Conservation (phyloP, 169 alveolate genomes). For the Babesia caballi region DNA sequence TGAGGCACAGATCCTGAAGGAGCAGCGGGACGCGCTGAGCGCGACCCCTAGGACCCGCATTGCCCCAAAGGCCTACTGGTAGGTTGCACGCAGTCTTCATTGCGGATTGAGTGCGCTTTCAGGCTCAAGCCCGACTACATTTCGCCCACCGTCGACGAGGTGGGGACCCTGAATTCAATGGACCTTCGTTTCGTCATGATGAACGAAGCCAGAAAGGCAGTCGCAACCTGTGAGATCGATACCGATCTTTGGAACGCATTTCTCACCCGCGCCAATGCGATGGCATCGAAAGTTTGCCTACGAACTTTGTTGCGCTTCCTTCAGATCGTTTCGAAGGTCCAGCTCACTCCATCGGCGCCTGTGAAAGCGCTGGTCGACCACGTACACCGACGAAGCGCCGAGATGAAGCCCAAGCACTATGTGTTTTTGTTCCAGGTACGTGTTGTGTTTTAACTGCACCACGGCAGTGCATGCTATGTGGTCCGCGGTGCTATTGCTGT, state of each 20-base stretch:
- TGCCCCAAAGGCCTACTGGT: constrained; percentile 58
- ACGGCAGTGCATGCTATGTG: too few species aligned
- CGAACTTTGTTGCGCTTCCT: constrained; percentile 68
- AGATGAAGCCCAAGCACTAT: constrained; percentile 78
- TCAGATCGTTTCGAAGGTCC: constrained; percentile 66
- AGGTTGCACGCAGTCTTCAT: background rate
- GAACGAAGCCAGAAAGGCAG: constrained; percentile 50
- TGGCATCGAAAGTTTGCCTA: constrained; percentile 54
- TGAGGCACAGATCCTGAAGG: constrained; percentile 13
- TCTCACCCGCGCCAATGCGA: constrained; percentile 42
- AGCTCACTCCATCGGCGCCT: constrained; percentile 2
- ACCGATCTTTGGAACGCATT: constrained; percentile 43
- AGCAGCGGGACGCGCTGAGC: background rate
- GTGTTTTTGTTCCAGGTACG: constrained; percentile 75
- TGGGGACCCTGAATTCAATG: constrained; percentile 20
- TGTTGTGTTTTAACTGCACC: background rate
- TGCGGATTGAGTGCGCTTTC: background rate
- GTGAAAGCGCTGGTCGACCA: constrained; percentile 57
- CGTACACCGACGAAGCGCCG: constrained; percentile 64
- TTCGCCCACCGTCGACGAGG: constrained; percentile 50
- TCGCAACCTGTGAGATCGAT: background rate
- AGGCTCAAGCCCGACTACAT: constrained; percentile 51
- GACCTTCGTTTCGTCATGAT: constrained; percentile 59
- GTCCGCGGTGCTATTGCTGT: too few species aligned
- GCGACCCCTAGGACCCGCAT: constrained; percentile 23